Evolutionary conservation across 208 protist species (phyloP), one percentile per base, ranked within the genome.

Genomic region (Blechomonas ayalai): DNA sequence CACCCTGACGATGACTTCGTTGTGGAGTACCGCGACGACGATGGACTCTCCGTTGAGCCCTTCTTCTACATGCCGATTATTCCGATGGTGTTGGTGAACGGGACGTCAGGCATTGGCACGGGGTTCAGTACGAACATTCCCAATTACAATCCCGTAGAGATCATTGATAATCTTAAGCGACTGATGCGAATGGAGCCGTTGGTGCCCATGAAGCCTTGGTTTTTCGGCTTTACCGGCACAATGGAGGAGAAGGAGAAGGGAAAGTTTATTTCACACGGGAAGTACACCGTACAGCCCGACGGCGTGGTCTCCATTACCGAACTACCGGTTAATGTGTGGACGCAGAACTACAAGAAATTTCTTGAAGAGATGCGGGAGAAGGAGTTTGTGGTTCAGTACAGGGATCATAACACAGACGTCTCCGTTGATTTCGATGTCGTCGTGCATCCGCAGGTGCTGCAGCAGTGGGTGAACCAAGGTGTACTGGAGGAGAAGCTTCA

Each of bases 21-120:
- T 4, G 82, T 99, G 0, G 71, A 96, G 18, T 99, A 99, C 76
- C 68, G 96, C 16, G 91, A 98, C 42, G 99, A 99, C 59, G 99
- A 99, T 71, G 98, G 97, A 12, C 66, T 94, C 32, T 73, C 65
- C 6, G 98, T 99, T 33, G 98, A 99, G 88, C 99, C 99, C 5
- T 90, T 91, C 55, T 99, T 65, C 58, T 99, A 99, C 74, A 52
- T 98, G 4, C 99, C 99, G 6, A 86, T 99, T 18, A 86, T 99
- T 26, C 99, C 99, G 9, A 98, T 99, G 80, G 92, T 96, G 12
- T 79, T 99, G 0, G 90, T 99, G 22, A 99, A 99, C 80, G 98
- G 99, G 29, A 74, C 86, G 3, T 76, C 96, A 8, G 98, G 98
- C 64, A 99, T 99, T 62, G 98, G 98, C 35, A 99, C 98, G 7